Evolutionary conservation across 2,329 filamentous ascomycete genomes (phyloP).

Genomic region (Fusarium drepaniforme): DNA sequence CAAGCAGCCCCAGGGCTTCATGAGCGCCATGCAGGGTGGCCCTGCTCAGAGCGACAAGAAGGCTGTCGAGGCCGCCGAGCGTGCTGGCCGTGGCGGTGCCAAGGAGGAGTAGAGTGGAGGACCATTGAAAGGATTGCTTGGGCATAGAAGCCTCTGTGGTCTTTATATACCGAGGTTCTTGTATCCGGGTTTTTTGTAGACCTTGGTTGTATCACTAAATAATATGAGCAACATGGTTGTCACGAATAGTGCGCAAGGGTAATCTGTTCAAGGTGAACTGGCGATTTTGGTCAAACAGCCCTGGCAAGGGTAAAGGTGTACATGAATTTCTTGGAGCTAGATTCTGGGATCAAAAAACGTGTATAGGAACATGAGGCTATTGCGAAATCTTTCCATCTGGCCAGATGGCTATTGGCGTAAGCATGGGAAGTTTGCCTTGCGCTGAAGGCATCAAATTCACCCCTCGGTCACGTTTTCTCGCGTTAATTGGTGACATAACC

Average conservation of each 20-base stretch:
- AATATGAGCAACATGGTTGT: slow-evolving; percentile 8
- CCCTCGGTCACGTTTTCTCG: slow-evolving; percentile 47
- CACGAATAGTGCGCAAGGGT: slow-evolving; percentile 20
- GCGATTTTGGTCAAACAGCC: not conserved
- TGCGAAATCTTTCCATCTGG: not conserved
- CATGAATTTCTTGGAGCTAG: not conserved
- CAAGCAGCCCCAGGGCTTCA: slow-evolving; percentile 87
- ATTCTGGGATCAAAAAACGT: not conserved
- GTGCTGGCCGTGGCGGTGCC: slow-evolving; percentile 76
- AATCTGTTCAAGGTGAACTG: not conserved
- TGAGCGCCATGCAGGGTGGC: slow-evolving; percentile 80
- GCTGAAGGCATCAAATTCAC: not conserved
- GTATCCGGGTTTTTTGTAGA: slow-evolving; percentile 9
- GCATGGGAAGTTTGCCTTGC: not conserved
- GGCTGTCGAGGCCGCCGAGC: slow-evolving; percentile 83
- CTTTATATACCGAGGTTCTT: slow-evolving; percentile 15
- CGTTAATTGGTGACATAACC: slow-evolving; percentile 46
- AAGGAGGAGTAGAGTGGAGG: slow-evolving; percentile 73
- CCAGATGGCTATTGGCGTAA: not conserved
- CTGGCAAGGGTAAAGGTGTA: not conserved
- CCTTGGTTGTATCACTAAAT: slow-evolving; percentile 35
- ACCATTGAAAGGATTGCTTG: slow-evolving; percentile 14
- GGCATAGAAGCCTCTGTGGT: slow-evolving; percentile 2
- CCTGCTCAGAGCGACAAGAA: slow-evolving; percentile 93
- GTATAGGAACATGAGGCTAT: not conserved